These are phyloP conservation scores for Cutaneotrichosporon sp. DNA, from an alignment of 1,284 basidiomycete species.

Conservation along the genomic window DNA sequence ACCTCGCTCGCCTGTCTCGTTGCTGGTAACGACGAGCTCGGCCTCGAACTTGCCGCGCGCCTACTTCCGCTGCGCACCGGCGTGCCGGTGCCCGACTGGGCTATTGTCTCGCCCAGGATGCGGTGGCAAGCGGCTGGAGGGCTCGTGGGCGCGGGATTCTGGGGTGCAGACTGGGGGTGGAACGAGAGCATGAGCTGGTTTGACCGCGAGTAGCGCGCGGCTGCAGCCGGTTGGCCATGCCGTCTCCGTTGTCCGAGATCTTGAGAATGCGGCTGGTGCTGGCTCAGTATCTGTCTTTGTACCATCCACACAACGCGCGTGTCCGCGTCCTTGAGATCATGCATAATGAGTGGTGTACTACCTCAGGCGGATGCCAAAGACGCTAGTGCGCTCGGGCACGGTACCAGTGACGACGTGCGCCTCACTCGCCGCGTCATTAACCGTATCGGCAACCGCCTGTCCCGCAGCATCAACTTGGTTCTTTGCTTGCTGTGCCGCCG, in stretches of 20 bases:
- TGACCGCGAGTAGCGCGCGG: conserved; percentile 29
- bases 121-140: conserved; percentile 66
- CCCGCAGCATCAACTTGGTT: background rate
- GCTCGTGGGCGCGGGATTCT: conserved; percentile 60
- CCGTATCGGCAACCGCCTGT: background rate
- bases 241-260: no score
- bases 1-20: conserved; percentile 59
- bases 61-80: conserved; percentile 80
- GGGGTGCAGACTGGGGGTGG: conserved; percentile 40
- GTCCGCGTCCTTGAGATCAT: background rate
- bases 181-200: conserved; percentile 47
- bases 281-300: no score
- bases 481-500: background rate
- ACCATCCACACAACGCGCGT: background rate
- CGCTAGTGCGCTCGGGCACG: conserved; percentile 3
- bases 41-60: conserved; percentile 64
- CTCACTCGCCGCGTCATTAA: background rate
- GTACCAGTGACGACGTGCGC: background rate
- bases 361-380: conserved; percentile 7
- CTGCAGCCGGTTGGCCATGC: no score
- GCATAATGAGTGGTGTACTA: conserved; percentile 5
- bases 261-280: no score
- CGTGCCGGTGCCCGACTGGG: conserved; percentile 67
- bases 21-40: conserved; percentile 59
- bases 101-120: conserved; percentile 60